Evolutionary conservation across 805 yeast genomes (phyloP).

Genomic region (Barnettozyma wickerhamii): DNA sequence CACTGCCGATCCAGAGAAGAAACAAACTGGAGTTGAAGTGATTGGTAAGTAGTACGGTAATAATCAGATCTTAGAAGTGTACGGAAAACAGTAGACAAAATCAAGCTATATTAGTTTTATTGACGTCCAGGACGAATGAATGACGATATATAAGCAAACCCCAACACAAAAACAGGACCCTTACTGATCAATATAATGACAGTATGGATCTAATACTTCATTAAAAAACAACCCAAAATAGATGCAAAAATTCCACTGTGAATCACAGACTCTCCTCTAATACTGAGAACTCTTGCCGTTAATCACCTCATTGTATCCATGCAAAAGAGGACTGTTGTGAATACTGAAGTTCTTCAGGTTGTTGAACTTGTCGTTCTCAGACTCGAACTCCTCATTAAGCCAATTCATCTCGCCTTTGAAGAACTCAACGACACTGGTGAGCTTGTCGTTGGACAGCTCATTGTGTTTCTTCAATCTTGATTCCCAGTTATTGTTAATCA

Average conservation of each 20-base stretch:
- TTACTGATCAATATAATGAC: no score
- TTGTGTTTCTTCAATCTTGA: slow-evolving; percentile 41
- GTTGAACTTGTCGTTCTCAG: slow-evolving; percentile 12
- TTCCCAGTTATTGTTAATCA: slow-evolving; percentile 36
- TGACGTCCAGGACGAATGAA: no score
- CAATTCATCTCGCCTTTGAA: slow-evolving; percentile 35
- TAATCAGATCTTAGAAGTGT: no score
- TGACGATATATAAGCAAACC: no score
- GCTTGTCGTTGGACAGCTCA: slow-evolving; percentile 37
- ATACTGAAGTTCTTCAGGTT: slow-evolving; percentile 20
- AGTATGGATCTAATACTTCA: no score
- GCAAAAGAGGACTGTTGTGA: slow-evolving; percentile 20
- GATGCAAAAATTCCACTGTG: background rate
- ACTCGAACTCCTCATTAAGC: slow-evolving; percentile 20
- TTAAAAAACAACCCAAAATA: background rate
- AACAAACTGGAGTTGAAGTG: background rate
- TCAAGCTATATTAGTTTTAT: no score
- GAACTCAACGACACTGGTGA: slow-evolving; percentile 40
- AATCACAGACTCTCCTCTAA: background rate
- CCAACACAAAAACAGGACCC: no score
- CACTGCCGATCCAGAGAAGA: slow-evolving; percentile 5
- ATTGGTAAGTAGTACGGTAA: background rate
- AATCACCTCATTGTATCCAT: slow-evolving; percentile 12
- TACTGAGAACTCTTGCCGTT: slow-evolving; percentile 2
- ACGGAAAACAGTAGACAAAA: no score